Conservation (phyloP, 805 yeast species). For the Candida anglica region DNA sequence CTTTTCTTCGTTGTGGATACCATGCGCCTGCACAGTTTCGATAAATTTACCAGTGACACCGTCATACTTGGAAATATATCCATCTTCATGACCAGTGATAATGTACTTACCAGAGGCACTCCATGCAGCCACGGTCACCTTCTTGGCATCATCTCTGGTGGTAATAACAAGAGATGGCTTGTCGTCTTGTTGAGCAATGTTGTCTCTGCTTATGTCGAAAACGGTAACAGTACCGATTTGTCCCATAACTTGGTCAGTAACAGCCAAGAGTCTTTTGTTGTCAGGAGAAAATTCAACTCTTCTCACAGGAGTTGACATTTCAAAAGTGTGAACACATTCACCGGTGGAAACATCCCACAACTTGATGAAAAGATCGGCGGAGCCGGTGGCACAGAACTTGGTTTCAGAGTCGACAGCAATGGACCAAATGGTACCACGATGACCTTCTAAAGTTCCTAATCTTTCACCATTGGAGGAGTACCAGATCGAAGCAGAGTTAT, state of each 20-base stretch:
- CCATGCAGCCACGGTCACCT: constrained; percentile 85
- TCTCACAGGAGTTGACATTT: constrained; percentile 80
- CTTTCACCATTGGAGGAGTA: constrained; percentile 94
- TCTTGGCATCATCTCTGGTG: constrained; percentile 55
- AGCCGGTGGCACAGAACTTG: constrained; percentile 76
- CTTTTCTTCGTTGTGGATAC: constrained; percentile 50
- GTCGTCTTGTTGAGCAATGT: constrained; percentile 38
- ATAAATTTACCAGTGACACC: constrained; percentile 69
- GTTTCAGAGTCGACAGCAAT: constrained; percentile 77
- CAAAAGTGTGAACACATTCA: constrained; percentile 66
- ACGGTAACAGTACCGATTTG: constrained; percentile 71
- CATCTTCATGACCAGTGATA: constrained; percentile 86
- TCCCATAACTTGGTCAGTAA: constrained; percentile 93
- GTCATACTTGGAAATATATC: constrained; percentile 76
- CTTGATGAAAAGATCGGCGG: constrained; percentile 83
- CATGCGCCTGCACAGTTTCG: constrained; percentile 62
- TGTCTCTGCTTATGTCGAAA: constrained; percentile 54
- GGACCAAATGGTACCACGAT: constrained; percentile 93
- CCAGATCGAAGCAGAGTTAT: constrained; percentile 87
- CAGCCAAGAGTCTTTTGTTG: constrained; percentile 62
- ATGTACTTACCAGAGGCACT: constrained; percentile 69
- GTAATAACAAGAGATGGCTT: constrained; percentile 59
- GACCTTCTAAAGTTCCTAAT: constrained; percentile 81
- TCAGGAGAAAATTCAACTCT: constrained; percentile 83
- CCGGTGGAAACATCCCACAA: constrained; percentile 86